phyloP scores from a whole-genome alignment of 441 rosid genomes.

The Gossypium gossypioides region DNA sequence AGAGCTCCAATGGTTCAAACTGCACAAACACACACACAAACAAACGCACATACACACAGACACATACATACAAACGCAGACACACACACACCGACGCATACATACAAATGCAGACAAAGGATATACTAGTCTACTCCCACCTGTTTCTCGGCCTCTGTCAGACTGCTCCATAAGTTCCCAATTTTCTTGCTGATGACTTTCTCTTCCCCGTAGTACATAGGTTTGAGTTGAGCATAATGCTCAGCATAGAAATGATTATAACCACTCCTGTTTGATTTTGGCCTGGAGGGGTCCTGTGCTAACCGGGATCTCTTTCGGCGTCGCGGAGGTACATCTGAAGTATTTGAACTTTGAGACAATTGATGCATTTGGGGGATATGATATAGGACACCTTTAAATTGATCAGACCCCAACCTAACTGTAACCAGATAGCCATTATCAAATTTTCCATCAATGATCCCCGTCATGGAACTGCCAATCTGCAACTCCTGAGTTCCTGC shows the following conservation, averaged over 20 bases:
- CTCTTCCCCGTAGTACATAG: slow-evolving; percentile 47
- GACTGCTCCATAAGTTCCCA: slow-evolving; percentile 61
- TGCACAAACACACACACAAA: not conserved
- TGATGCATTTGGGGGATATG: slow-evolving; percentile 49
- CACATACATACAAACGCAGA: not conserved
- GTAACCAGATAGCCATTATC: slow-evolving; percentile 75
- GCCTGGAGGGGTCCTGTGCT: slow-evolving; percentile 47
- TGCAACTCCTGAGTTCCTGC: slow-evolving; percentile 35
- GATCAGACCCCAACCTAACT: slow-evolving; percentile 42
- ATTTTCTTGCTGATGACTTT: slow-evolving; percentile 57
- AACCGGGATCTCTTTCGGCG: slow-evolving; percentile 44
- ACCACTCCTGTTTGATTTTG: slow-evolving; percentile 68
- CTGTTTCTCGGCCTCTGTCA: slow-evolving; percentile 70
- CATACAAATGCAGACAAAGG: not conserved
- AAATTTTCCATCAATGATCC: slow-evolving; percentile 73
- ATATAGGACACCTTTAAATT: slow-evolving; percentile 69
- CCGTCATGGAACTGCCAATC: slow-evolving; percentile 49
- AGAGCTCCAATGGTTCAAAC: not conserved
- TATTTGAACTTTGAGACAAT: slow-evolving; percentile 27
- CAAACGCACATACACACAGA: not conserved
- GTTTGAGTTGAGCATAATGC: slow-evolving; percentile 53
- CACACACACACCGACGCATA: not conserved
- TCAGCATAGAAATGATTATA: slow-evolving; percentile 68
- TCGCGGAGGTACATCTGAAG: slow-evolving; percentile 30
- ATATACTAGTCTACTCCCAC: slow-evolving; percentile 13